A percentile compares a stretch with the other conserved stretches of the same genome.
Conservation (phyloP, 2,329 filamentous ascomycete species). For the Fusarium pseudoanthophilum region DNA sequence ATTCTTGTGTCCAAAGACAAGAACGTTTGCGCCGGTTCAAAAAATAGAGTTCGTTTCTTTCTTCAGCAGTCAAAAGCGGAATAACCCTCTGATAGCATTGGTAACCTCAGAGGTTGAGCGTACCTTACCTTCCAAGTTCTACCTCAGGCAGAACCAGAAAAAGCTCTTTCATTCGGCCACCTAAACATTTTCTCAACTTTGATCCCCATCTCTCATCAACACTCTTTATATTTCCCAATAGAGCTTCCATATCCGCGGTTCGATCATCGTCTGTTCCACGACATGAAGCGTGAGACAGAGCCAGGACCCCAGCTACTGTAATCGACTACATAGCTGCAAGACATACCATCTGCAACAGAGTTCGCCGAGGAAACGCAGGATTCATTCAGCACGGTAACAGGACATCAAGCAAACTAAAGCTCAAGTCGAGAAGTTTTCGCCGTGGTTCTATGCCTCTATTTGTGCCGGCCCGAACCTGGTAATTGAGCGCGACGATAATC, state of each 20-base stretch:
- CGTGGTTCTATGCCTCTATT: conserved; percentile 14
- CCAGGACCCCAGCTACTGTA: neutral
- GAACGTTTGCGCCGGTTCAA: neutral
- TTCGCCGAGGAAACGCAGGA: neutral
- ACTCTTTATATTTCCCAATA: neutral
- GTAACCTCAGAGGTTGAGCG: conserved; percentile 8
- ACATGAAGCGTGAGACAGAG: neutral
- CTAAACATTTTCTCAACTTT: neutral
- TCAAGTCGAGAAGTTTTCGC: conserved; percentile 18
- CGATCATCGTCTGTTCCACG: conserved; percentile 1
- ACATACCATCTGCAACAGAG: conserved; percentile 3
- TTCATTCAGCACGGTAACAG: neutral
- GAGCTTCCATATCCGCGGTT: neutral
- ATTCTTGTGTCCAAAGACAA: too few relatives aligned
- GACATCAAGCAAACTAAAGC: neutral
- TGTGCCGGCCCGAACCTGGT: conserved; percentile 2
- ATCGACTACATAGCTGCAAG: neutral
- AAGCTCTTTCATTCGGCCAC: neutral
- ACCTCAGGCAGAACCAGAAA: neutral
- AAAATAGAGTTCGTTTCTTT: conserved; percentile 7
- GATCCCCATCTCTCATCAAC: neutral
- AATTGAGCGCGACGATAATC: conserved; percentile 1
- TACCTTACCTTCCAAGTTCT: neutral
- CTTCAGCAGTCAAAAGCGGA: conserved; percentile 15
- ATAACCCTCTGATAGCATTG: neutral